phyloP scores from a whole-genome alignment of 805 yeast species.

The Ogataea haglerorum region DNA sequence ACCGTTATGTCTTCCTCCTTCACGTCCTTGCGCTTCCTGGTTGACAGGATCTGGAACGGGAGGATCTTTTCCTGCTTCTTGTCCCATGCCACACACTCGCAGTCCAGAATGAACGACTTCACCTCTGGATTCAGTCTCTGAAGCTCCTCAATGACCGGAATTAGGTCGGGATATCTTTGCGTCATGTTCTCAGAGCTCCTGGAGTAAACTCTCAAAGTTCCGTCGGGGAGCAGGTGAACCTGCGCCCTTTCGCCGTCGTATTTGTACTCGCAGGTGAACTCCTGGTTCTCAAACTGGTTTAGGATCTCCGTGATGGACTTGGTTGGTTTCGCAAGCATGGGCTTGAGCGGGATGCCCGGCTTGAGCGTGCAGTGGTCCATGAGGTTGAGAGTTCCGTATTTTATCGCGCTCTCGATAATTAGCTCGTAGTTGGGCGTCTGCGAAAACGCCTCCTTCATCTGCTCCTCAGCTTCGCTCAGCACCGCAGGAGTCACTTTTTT shows the following conservation, averaged over 20 bases:
- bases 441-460: constrained; percentile 79
- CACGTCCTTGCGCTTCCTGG: constrained; percentile 93
- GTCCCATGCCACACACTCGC: constrained; percentile 99
- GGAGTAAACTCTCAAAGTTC: constrained; percentile 74
- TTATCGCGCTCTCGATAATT: constrained; percentile 61
- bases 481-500: constrained; percentile 37
- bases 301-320: constrained; percentile 89
- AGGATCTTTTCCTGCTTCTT: constrained; percentile 68
- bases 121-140: constrained; percentile 32
- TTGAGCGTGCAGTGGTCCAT: constrained; percentile 67
- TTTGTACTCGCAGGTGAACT: constrained; percentile 93
- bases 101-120: constrained; percentile 73
- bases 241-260: constrained; percentile 99
- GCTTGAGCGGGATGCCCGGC: constrained; percentile 94
- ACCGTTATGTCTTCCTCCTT: constrained; percentile 84
- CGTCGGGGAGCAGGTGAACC: constrained; percentile 68
- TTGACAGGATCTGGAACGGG: constrained; percentile 90
- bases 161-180: constrained; percentile 87
- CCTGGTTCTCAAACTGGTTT: constrained; percentile 79
- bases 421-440: constrained; percentile 88
- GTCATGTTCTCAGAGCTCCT: constrained; percentile 98
- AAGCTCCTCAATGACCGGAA: constrained; percentile 57
- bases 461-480: constrained; percentile 66
- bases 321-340: constrained; percentile 98
- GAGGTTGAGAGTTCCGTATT: constrained; percentile 65